phyloP scores from a whole-genome alignment of 1,139 yeast genomes.

The Candida sp. region DNA sequence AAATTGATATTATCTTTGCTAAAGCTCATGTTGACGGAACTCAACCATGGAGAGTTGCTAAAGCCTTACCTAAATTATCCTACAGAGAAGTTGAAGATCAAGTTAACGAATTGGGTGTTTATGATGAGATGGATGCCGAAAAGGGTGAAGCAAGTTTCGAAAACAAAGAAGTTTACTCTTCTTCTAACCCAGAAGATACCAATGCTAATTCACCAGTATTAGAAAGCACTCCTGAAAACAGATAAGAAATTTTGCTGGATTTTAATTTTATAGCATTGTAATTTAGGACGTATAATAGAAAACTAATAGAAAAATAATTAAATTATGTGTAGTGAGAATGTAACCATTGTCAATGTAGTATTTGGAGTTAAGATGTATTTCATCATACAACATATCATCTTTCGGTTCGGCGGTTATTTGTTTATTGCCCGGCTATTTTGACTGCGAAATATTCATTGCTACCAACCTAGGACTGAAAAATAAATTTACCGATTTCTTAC shows the following conservation, averaged over 20 bases:
- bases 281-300: background rate
- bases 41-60: slow-evolving; percentile 51
- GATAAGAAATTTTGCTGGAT: background rate
- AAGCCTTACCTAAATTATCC: slow-evolving; percentile 45
- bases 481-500: no score
- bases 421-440: no score
- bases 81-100: slow-evolving; percentile 45
- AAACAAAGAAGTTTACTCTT: slow-evolving; percentile 23
- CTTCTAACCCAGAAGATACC: slow-evolving; percentile 8
- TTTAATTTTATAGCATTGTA: background rate
- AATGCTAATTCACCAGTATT: no score
- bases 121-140: slow-evolving; percentile 34
- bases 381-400: no score
- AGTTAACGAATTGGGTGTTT: slow-evolving; percentile 46
- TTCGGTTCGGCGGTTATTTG: no score
- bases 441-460: no score
- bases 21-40: slow-evolving; percentile 44
- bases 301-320: background rate
- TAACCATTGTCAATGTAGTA: no score
- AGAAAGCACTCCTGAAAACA: background rate
- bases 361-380: no score
- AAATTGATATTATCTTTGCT: slow-evolving; percentile 42
- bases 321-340: no score
- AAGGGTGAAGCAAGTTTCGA: slow-evolving; percentile 33
- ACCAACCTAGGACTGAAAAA: no score